Base-by-base conservation (phyloP, 176 grass and related monocot species). In the Triticum urartu region DNA sequence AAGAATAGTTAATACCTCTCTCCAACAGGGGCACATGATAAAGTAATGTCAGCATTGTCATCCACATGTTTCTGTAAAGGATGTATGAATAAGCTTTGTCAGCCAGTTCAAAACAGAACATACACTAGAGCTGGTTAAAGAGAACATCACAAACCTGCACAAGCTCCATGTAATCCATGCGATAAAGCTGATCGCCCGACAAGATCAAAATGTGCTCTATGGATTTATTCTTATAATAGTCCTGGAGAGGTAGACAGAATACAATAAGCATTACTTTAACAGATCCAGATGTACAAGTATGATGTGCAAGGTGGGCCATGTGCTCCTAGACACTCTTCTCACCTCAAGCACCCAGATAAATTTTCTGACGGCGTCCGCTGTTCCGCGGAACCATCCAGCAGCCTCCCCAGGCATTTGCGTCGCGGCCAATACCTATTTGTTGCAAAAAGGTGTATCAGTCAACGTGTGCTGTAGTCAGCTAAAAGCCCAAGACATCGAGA, bases 151-250 rank as follows among this genome's bases (percentile, higher is more conserved):
- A 76, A 88, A 79, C 94, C 91, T 93, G 86, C 20, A 95, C 79
- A 42, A 95, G 81, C 18, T 95, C 87, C 89, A 93, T 93, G 84
- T 93, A 95, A 35, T 95, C 87, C 94, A 95, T 95, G 1, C 91
- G 94, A 35, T 95, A 93, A 28, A 95, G 69, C n/a, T 95, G 94
- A 78, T 95, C 94, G 2, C 94, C 94, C 18, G 81, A 93, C 84
- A 95, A 85, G 86, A 95, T 91, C 26, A 95, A 35, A 79, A 93
- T 83, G 58, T 95, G 86, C 40, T 95, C 90, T 11, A 95, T 90
- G 34, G 92, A 85, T 84, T 84, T 91, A 34, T 86, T 83, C 68
- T 79, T 91, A 64, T 89, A 89, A 75, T 98, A 90, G 42, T 83
- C 91, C 91, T 93, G 67, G 58, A 86, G 8, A 80, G 36, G 61